Conservation (phyloP, 2,329 filamentous ascomycete species). For the Aspergillus tubingensis region DNA sequence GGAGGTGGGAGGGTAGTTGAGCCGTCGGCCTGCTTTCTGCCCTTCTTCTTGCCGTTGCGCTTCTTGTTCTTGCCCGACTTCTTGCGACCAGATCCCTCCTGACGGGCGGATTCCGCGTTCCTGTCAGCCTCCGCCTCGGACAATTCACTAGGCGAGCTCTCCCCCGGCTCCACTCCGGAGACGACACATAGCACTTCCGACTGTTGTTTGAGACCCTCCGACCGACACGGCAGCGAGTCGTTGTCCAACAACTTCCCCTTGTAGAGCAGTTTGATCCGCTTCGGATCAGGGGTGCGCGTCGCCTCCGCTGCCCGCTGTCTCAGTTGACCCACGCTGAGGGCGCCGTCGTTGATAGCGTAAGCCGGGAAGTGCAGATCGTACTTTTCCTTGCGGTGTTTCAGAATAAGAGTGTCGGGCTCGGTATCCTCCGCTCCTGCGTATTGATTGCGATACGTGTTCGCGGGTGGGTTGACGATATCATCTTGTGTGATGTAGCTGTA, state of each 20-base stretch:
- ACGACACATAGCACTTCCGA: slow-evolving; percentile 51
- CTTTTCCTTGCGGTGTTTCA: slow-evolving; percentile 45
- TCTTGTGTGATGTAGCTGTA: slow-evolving; percentile 43
- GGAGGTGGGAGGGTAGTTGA: slow-evolving; percentile 22
- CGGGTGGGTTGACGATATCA: slow-evolving; percentile 33
- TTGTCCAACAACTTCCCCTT: slow-evolving; percentile 49
- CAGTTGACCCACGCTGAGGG: slow-evolving; percentile 45
- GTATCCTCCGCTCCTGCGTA: slow-evolving; percentile 29
- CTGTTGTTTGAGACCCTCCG: slow-evolving; percentile 51
- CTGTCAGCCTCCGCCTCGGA: slow-evolving; percentile 32
- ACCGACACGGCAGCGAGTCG: slow-evolving; percentile 41
- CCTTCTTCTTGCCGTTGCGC: slow-evolving; percentile 26
- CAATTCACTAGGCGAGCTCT: slow-evolving; percentile 34
- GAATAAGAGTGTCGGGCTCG: slow-evolving; percentile 46
- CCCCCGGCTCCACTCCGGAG: slow-evolving; percentile 38
- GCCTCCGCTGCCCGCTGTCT: slow-evolving; percentile 42
- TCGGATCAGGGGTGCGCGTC: slow-evolving; percentile 37
- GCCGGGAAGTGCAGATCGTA: slow-evolving; percentile 49
- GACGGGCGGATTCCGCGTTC: slow-evolving; percentile 21
- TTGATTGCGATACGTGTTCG: slow-evolving; percentile 17
- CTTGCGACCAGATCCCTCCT: slow-evolving; percentile 13
- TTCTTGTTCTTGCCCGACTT: slow-evolving; percentile 27
- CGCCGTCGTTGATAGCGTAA: slow-evolving; percentile 51
- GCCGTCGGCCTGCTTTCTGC: slow-evolving; percentile 22
- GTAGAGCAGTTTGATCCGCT: slow-evolving; percentile 48